A percentile compares a stretch with the other conserved stretches of the same genome.
phyloP scores from a whole-genome alignment of 2,329 filamentous ascomycete species.

The Cladorrhinum sp. region DNA sequence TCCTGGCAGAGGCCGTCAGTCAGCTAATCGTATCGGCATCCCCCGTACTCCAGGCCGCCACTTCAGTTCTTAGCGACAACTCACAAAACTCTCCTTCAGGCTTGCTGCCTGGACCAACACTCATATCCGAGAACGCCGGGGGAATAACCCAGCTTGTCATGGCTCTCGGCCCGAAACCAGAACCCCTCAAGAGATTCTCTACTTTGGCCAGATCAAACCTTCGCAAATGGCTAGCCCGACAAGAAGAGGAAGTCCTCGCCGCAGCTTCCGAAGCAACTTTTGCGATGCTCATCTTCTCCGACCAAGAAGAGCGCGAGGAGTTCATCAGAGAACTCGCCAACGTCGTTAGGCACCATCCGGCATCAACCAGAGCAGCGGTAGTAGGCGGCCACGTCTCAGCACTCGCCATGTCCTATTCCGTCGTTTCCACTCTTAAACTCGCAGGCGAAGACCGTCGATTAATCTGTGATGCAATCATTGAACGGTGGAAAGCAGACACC shows the following conservation, averaged over 20 bases:
- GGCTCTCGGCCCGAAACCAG: constrained; percentile 6
- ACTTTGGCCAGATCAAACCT: constrained; percentile 35
- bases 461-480: constrained; percentile 45
- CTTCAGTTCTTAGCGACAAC: constrained; percentile 20
- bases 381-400: constrained; percentile 54
- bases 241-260: constrained; percentile 49
- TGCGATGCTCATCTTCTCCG: constrained; percentile 46
- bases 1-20: constrained; percentile 60
- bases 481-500: constrained; percentile 51
- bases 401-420: constrained; percentile 48
- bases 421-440: constrained; percentile 29
- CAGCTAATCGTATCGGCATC: constrained; percentile 54
- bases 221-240: constrained; percentile 46
- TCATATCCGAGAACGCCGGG: constrained; percentile 18
- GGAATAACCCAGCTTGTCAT: constrained; percentile 19
- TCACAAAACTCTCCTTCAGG: constrained; percentile 4
- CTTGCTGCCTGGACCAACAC: constrained; percentile 30
- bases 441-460: constrained; percentile 29
- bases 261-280: constrained; percentile 51
- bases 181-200: constrained; percentile 14
- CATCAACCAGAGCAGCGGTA: constrained; percentile 34
- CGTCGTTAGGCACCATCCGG: constrained; percentile 36
- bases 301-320: constrained; percentile 33
- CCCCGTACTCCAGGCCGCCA: constrained; percentile 44
- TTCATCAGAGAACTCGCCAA: constrained; percentile 48